Percentiles rank a stretch among this genome's conserved stretches.
Conservation (phyloP, 805 yeast genomes). For the Saturnispora diversa region DNA sequence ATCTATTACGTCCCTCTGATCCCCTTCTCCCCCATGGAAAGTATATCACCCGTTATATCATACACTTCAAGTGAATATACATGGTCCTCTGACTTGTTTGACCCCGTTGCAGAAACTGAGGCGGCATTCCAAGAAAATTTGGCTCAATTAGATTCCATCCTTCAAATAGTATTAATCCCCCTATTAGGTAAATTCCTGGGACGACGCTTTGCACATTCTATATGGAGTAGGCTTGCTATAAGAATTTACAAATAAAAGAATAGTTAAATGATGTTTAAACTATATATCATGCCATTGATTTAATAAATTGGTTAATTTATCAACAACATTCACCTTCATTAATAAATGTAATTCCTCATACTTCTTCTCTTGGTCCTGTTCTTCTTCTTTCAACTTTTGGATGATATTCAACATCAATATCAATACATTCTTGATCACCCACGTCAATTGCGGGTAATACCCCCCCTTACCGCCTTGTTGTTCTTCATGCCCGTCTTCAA, state of each 20-base stretch:
- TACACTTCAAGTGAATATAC: conserved; percentile 8
- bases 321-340: conserved; percentile 24
- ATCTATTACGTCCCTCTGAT: too few relatives aligned
- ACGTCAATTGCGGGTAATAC: conserved; percentile 25
- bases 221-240: conserved; percentile 27
- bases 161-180: conserved; percentile 56
- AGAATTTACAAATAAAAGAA: conserved; percentile 2
- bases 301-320: too few relatives aligned
- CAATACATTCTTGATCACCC: conserved; percentile 25
- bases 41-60: conserved; percentile 6
- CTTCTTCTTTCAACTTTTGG: conserved; percentile 6
- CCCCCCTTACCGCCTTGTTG: too few relatives aligned
- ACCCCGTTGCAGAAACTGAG: conserved; percentile 2
- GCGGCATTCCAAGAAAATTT: conserved; percentile 21
- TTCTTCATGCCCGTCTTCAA: conserved; percentile 6
- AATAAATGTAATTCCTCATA: conserved; percentile 20
- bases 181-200: conserved; percentile 61
- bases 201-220: conserved; percentile 41
- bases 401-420: conserved; percentile 22
- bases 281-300: conserved; percentile 24
- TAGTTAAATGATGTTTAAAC: neutral
- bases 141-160: conserved; percentile 47
- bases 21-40: too few relatives aligned
- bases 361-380: conserved; percentile 1
- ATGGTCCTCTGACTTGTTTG: conserved; percentile 11